Evolutionary conservation across 2,329 filamentous ascomycete species (phyloP).

Genomic region (Aspergillus sp.): DNA sequence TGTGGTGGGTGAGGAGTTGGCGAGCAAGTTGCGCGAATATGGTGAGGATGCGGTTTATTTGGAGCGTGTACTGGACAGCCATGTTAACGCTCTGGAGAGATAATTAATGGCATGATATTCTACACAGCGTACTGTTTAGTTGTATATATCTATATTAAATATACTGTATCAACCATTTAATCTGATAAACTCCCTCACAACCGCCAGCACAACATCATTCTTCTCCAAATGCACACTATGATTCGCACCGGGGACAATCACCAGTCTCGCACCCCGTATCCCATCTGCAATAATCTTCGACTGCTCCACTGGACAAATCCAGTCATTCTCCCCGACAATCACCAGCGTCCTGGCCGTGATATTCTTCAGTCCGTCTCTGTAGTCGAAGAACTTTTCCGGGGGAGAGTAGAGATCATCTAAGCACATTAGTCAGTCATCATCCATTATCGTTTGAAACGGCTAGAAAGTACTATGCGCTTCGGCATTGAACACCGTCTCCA

Average conservation of each 20-base stretch:
- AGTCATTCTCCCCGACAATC: neutral
- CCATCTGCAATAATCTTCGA: neutral
- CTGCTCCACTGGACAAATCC: neutral
- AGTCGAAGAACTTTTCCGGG: neutral
- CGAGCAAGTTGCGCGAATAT: no score
- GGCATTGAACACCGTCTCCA: neutral
- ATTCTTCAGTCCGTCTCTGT: neutral
- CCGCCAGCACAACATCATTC: neutral
- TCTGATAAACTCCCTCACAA: no score
- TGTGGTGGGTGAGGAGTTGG: no score
- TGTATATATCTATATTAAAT: no score
- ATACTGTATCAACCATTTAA: no score
- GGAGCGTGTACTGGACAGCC: no score
- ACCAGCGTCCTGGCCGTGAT: neutral
- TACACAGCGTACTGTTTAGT: no score
- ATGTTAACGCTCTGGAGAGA: no score
- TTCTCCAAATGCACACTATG: constrained; percentile 1
- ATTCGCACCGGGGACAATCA: neutral
- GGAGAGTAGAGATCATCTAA: neutral
- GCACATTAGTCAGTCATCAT: neutral
- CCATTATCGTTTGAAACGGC: neutral
- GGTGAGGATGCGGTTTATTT: no score
- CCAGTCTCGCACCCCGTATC: neutral
- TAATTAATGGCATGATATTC: no score
- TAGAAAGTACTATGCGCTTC: neutral